Evolutionary conservation across 1,284 basidiomycete genomes (phyloP), one percentile per base, ranked within the genome.

Genomic region (Ceratobasidium sp.): DNA sequence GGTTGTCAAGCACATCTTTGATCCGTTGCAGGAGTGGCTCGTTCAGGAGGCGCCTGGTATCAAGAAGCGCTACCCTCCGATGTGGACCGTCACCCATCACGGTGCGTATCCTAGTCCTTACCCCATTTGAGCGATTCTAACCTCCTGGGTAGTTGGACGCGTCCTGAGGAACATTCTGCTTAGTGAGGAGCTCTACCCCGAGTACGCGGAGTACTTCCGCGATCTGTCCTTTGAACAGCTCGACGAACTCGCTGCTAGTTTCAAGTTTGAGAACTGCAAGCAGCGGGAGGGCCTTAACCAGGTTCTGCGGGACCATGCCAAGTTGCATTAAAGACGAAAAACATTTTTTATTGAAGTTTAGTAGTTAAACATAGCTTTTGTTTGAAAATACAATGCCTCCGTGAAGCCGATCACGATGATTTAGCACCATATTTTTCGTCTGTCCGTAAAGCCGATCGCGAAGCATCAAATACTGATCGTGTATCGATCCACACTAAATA

Each of bases 151-250:
- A 72, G 81, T 87, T 38, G 84, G 83, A 1, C 83, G 87, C 54
- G 79, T 88, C 48, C 81, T 86, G 21, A 82, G 88, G 60, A 86
- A 86, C 76, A 88, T 88, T 54, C 81, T 91, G 30, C 80, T 91
- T 3, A 84, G 84, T 4, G 88, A 91, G 78, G 88, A 86, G 77
- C 79, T 91, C 76, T 78, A 77, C 54, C 71, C 74, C 44, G 80
- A 82, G 72, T 81, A 77, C 69, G 81, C 79, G 0, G 73, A 73
- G 23, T 79, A 78, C 74, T 81, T 82, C 72, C 74, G 76, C 56
- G 78, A 77, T 38, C 79, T 81, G 73, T 77, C 74, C 8, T 73
- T 75, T 53, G 76, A 78, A 8, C 79, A 83, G 76, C 77, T 83
- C 46, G 81, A 83, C 48, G 80, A 76, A 46, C 75, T 83, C 12